phyloP scores from a whole-genome alignment of 208 protist species.

The Leishmania tropica region DNA sequence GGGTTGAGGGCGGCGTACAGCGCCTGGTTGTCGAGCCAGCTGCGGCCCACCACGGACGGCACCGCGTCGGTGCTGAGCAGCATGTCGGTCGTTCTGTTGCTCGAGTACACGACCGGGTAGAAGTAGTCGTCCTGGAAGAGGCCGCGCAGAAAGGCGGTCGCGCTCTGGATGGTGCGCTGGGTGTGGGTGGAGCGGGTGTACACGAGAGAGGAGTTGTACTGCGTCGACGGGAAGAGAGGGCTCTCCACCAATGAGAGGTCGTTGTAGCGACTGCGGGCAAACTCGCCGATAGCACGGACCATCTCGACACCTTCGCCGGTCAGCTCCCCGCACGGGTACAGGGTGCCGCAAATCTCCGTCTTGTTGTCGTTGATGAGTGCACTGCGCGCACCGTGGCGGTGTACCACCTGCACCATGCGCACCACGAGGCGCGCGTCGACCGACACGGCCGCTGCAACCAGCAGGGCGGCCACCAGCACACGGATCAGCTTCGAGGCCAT shows the following conservation, averaged over 20 bases:
- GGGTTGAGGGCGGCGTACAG: conserved; percentile 24
- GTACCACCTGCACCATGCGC: conserved; percentile 47
- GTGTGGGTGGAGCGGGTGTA: conserved; percentile 59
- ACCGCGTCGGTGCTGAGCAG: conserved; percentile 44
- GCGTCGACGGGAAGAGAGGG: conserved; percentile 38
- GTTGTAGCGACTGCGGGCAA: conserved; percentile 50
- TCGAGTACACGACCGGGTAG: conserved; percentile 51
- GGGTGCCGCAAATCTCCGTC: conserved; percentile 34
- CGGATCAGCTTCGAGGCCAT: conserved; percentile 3
- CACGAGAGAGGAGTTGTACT: conserved; percentile 53
- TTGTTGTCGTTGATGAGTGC: conserved; percentile 33
- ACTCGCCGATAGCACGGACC: conserved; percentile 39
- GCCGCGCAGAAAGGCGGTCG: conserved; percentile 48
- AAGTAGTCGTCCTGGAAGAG: conserved; percentile 50
- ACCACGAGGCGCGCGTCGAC: conserved; percentile 34
- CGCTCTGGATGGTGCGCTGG: conserved; percentile 63
- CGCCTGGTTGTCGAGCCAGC: conserved; percentile 24
- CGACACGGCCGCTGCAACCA: conserved; percentile 15
- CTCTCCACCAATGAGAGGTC: conserved; percentile 34
- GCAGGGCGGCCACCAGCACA: conserved; percentile 14
- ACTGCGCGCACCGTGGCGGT: conserved; percentile 48
- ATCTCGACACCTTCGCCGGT: conserved; percentile 41
- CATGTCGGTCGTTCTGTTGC: conserved; percentile 42
- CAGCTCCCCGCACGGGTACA: conserved; percentile 49
- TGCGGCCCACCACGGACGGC: conserved; percentile 33